These are phyloP conservation scores for Lactifluus volemus DNA, from an alignment of 768 basidiomycete genomes.

Conservation along the genomic window DNA sequence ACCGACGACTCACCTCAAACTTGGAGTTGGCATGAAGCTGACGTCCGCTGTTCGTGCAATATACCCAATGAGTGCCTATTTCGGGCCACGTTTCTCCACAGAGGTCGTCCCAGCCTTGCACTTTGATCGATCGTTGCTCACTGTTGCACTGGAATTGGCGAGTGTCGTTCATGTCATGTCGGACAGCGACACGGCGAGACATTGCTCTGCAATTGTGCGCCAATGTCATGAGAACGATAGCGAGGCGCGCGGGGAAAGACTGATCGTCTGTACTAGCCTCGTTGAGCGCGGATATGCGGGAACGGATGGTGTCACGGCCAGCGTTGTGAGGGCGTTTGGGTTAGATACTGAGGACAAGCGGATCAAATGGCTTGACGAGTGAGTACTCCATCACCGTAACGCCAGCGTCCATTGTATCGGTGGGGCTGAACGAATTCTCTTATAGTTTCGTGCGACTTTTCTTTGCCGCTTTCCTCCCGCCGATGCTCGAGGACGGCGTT, in stretches of 20 bases:
- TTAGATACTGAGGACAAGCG: conserved; percentile 45
- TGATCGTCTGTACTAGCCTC: conserved; percentile 49
- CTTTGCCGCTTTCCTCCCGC: conserved; percentile 47
- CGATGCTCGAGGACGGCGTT: conserved; percentile 45
- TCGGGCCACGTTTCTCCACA: conserved; percentile 47
- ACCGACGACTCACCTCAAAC: conserved; percentile 41
- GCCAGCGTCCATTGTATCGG: not conserved
- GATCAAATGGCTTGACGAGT: conserved; percentile 45
- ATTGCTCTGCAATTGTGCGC: conserved; percentile 44
- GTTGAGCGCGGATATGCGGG: conserved; percentile 47
- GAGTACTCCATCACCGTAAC: conserved; percentile 17
- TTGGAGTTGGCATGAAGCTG: conserved; percentile 47
- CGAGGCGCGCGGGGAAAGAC: conserved; percentile 39
- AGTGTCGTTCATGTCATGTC: conserved; percentile 41
- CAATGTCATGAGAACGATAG: conserved; percentile 34
- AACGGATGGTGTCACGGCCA: conserved; percentile 35
- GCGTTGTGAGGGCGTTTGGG: conserved; percentile 42
- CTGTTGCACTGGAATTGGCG: conserved; percentile 48
- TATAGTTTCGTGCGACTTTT: conserved; percentile 33
- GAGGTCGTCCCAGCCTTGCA: conserved; percentile 42
- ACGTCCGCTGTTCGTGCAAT: conserved; percentile 52
- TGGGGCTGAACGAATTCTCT: no score
- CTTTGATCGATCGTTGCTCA: conserved; percentile 41
- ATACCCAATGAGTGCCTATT: conserved; percentile 48
- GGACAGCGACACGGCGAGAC: conserved; percentile 44